These are phyloP conservation scores for Syzygium syzygioides DNA, from an alignment of 441 rosid species.

Conservation along the genomic window DNA sequence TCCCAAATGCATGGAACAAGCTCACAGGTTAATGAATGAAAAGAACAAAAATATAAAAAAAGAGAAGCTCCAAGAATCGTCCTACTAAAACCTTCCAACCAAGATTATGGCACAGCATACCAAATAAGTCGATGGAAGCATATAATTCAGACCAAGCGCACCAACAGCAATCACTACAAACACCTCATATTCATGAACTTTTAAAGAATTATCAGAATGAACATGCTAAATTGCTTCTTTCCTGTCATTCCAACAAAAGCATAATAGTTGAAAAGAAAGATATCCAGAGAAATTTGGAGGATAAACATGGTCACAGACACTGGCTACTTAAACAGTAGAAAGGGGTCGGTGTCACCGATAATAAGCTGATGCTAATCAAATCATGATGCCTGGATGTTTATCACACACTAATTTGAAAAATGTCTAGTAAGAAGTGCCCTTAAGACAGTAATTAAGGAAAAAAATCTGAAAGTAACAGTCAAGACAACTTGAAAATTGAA, in stretches of 20 bases:
- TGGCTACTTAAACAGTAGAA: background rate
- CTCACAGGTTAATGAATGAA: background rate
- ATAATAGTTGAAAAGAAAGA: background rate
- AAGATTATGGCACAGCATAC: background rate
- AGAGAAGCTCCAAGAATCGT: background rate
- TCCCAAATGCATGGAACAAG: background rate
- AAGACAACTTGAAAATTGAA: background rate
- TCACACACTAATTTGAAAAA: background rate
- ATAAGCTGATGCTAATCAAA: background rate
- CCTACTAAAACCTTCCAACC: background rate
- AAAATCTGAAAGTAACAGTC: background rate
- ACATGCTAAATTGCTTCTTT: background rate
- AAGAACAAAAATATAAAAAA: background rate
- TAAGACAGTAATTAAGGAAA: background rate
- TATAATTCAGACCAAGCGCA: background rate
- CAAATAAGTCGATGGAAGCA: background rate
- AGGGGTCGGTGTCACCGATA: background rate
- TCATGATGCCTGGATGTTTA: background rate
- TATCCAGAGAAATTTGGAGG: background rate
- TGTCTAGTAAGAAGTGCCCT: background rate
- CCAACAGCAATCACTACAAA: background rate
- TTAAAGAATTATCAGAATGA: background rate
- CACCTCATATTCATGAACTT: background rate
- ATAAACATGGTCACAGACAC: background rate
- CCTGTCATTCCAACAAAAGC: background rate